Percentiles rank a stretch among this genome's conserved stretches.
phyloP scores from a whole-genome alignment of 2,329 filamentous ascomycete species.

The Fusarium scirpi region DNA sequence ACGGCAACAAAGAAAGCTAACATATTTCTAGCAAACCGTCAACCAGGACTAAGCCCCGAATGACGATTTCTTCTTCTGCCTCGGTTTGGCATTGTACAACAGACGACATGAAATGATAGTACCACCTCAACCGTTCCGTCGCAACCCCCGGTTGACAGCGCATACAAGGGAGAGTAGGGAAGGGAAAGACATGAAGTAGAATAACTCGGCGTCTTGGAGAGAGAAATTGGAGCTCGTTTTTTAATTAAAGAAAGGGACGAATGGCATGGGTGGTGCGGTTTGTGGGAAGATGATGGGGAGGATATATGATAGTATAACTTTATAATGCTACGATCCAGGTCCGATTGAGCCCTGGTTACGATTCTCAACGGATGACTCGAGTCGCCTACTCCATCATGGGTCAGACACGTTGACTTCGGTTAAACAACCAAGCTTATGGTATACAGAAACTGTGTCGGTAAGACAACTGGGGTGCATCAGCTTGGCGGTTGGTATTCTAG shows the following conservation, averaged over 20 bases:
- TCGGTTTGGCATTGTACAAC: conserved; percentile 49
- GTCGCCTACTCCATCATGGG: not conserved
- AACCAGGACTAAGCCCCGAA: conserved; percentile 48
- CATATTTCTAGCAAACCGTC: conserved; percentile 51
- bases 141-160: conserved; percentile 47
- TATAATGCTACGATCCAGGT: conserved; percentile 45
- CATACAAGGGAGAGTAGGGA: conserved; percentile 25
- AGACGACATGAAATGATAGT: conserved; percentile 50
- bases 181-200: conserved; percentile 32
- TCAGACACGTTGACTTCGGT: not conserved
- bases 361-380: conserved; percentile 32
- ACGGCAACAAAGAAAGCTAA: conserved; percentile 12
- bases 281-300: conserved; percentile 1
- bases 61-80: conserved; percentile 36
- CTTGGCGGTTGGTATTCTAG: not conserved
- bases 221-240: conserved; percentile 16
- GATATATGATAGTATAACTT: conserved; percentile 45
- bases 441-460: not conserved
- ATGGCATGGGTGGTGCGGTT: conserved; percentile 14
- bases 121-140: conserved; percentile 45
- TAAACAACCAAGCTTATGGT: not conserved
- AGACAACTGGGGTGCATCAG: not conserved
- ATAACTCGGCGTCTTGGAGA: conserved; percentile 37
- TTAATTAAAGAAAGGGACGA: conserved; percentile 14
- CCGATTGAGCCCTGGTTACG: conserved; percentile 41